Evolutionary conservation across 2,329 filamentous ascomycete genomes (phyloP).

Genomic region (Chrysoporthe cubensis): DNA sequence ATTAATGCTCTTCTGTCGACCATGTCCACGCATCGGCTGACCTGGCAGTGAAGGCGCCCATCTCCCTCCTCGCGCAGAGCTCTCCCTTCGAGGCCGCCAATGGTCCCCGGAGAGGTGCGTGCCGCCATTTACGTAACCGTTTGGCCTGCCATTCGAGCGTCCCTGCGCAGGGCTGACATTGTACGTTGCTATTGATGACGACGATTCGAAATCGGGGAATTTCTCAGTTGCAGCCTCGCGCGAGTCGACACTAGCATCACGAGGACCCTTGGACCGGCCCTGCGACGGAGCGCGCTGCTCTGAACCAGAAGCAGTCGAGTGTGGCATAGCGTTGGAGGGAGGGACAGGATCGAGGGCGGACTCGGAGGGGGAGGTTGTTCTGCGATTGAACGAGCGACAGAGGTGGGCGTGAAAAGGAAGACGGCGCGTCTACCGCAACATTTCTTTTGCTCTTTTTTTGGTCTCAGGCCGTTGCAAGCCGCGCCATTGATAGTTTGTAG

Average conservation of each 20-base stretch:
- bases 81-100: conserved; percentile 65
- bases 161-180: conserved; percentile 3
- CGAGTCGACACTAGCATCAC: conserved; percentile 34
- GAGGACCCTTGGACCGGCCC: conserved; percentile 37
- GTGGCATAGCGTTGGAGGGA: conserved; percentile 40
- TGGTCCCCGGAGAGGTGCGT: conserved; percentile 47
- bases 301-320: conserved; percentile 41
- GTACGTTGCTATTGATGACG: conserved; percentile 15
- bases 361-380: conserved; percentile 3
- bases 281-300: conserved; percentile 41
- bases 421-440: conserved; percentile 26
- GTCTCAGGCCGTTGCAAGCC: conserved; percentile 13
- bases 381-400: conserved; percentile 29
- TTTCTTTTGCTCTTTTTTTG: conserved; percentile 20
- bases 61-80: conserved; percentile 39
- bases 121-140: conserved; percentile 36
- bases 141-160: conserved; percentile 31
- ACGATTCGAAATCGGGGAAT: conserved; percentile 60
- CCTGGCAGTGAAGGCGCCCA: conserved; percentile 33
- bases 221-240: conserved; percentile 51
- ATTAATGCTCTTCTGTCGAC: conserved; percentile 81
- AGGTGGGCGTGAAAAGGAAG: conserved; percentile 17
- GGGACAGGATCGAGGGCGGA: conserved; percentile 22
- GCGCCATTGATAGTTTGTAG: conserved; percentile 6
- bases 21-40: conserved; percentile 53